These are phyloP conservation scores for Apiotrichum domesticum DNA, from an alignment of 1,284 basidiomycete genomes.

Conservation along the genomic window DNA sequence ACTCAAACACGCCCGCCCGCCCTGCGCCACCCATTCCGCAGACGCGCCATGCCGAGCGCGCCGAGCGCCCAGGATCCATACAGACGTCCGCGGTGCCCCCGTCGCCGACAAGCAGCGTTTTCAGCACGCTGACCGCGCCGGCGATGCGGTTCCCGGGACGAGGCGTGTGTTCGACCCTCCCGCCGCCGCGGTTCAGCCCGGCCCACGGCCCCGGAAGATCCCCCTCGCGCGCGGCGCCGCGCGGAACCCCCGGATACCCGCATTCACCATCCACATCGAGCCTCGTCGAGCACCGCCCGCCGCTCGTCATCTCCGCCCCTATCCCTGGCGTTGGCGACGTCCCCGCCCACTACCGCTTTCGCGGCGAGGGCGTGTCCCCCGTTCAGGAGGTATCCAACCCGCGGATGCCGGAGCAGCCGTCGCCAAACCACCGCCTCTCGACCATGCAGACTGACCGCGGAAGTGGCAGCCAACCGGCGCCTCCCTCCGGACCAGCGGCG, in stretches of 20 bases:
- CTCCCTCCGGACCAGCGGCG: too few species aligned
- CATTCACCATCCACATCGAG: not conserved
- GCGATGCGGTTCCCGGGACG: not conserved
- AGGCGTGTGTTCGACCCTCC: conserved; percentile 1
- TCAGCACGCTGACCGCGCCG: not conserved
- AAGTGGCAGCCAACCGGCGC: too few species aligned
- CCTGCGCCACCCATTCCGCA: not conserved
- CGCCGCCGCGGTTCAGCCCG: not conserved
- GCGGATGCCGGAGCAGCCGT: too few species aligned
- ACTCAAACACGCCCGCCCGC: too few species aligned
- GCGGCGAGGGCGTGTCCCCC: not conserved
- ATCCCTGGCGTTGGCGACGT: conserved; percentile 4
- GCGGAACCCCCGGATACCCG: too few species aligned
- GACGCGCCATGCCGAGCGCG: too few species aligned
- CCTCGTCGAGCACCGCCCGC: not conserved
- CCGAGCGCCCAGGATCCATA: too few species aligned
- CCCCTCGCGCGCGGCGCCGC: too few species aligned
- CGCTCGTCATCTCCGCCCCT: not conserved
- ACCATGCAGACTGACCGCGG: too few species aligned
- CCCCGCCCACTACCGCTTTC: not conserved
- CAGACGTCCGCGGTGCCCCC: not conserved
- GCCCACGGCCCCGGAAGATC: too few species aligned
- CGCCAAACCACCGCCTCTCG: too few species aligned
- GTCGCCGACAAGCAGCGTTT: not conserved
- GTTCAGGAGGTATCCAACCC: too few species aligned